Percentiles rank a stretch among this genome's conserved stretches.
Evolutionary conservation across 441 rosid species (phyloP).

Genomic region (Mallotus japonicus): DNA sequence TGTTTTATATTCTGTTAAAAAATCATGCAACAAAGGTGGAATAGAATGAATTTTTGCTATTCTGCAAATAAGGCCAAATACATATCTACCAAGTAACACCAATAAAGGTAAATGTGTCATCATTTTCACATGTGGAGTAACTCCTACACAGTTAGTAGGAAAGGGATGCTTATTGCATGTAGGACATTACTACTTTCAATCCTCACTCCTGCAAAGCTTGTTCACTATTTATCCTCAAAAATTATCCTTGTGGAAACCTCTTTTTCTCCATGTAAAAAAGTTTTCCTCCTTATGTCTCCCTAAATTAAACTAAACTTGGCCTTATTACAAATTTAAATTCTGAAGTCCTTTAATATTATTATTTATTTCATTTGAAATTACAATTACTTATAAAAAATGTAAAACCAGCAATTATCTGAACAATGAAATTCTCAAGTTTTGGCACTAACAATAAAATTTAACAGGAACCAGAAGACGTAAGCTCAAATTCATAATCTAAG

Average conservation of each 20-base stretch:
- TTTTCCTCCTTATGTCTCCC: background rate
- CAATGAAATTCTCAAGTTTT: background rate
- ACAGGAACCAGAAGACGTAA: background rate
- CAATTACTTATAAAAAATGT: too few relatives aligned
- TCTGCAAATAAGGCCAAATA: background rate
- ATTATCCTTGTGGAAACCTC: background rate
- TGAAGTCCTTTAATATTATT: background rate
- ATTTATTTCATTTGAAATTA: background rate
- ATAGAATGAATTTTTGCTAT: background rate
- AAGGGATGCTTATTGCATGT: background rate
- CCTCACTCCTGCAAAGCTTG: background rate
- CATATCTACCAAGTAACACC: background rate
- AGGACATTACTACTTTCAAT: background rate
- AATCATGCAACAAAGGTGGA: background rate
- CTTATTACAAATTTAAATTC: background rate
- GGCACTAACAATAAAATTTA: background rate
- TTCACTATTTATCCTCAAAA: background rate
- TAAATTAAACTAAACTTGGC: background rate
- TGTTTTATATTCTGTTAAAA: background rate
- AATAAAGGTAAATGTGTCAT: background rate
- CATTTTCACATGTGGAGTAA: background rate
- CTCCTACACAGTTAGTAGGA: too few relatives aligned
- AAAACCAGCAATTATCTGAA: background rate
- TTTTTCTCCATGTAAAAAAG: background rate
- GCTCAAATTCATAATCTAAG: background rate